Percentiles rank a stretch among this genome's conserved stretches.
Evolutionary conservation across 306 rosid species (phyloP).

Genomic region (Ormosia semicastrata): DNA sequence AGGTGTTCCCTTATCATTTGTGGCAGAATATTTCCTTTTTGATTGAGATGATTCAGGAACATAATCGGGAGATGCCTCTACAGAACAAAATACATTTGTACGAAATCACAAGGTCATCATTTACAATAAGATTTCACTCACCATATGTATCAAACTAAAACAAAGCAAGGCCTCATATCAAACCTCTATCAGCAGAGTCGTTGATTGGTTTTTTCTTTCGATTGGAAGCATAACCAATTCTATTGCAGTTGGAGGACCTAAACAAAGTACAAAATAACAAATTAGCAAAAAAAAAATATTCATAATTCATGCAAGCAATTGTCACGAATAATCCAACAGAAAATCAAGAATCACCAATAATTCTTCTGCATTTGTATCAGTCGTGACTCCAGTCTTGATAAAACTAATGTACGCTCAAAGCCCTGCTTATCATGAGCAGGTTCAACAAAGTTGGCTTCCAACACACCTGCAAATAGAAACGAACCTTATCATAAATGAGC

Average conservation of each 20-base stretch:
- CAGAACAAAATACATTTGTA: conserved; percentile 26
- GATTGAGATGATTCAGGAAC: conserved; percentile 39
- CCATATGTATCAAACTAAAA: conserved; percentile 8
- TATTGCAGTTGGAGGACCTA: conserved; percentile 65
- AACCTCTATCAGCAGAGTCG: conserved; percentile 56
- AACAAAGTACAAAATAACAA: conserved; percentile 10
- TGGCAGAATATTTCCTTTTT: conserved; percentile 34
- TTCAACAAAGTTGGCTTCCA: conserved; percentile 98
- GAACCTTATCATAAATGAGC: conserved; percentile 20
- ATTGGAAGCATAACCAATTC: conserved; percentile 77
- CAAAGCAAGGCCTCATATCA: conserved; percentile 16
- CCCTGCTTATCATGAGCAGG: conserved; percentile 99
- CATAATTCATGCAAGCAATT: not conserved
- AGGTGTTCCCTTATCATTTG: conserved; percentile 43
- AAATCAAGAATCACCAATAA: conserved; percentile 66
- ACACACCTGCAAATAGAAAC: conserved; percentile 60
- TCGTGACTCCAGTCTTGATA: conserved; percentile 76
- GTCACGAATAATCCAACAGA: not conserved
- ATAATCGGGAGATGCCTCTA: conserved; percentile 57
- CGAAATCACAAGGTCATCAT: not conserved
- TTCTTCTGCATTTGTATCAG: conserved; percentile 80
- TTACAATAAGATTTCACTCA: not conserved
- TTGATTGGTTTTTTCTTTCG: conserved; percentile 30
- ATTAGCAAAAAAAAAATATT: conserved; percentile 11
- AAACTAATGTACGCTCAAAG: conserved; percentile 93